These are phyloP conservation scores for Diplosphaera chodatii DNA, from an alignment of 139 green algal genomes.

Conservation along the genomic window DNA sequence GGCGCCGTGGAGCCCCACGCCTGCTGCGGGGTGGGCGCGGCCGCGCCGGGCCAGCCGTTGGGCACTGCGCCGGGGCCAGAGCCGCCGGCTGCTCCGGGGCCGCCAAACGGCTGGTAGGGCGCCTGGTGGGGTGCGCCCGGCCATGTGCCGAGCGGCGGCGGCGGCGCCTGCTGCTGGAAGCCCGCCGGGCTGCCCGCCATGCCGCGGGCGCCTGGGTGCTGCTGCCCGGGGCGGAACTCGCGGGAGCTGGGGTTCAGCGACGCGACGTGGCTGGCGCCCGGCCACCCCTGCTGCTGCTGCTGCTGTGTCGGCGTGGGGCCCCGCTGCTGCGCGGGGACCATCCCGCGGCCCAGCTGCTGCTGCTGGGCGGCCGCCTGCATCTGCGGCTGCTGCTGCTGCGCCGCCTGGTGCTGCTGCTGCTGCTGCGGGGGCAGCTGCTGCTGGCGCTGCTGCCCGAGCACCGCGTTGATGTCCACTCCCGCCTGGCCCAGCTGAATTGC, in stretches of 20 bases:
- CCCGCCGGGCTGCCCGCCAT: background rate
- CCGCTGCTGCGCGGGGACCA: too few species aligned
- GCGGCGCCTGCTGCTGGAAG: background rate
- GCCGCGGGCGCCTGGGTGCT: background rate
- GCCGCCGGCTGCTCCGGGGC: too few species aligned
- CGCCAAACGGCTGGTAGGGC: background rate
- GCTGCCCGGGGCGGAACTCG: background rate
- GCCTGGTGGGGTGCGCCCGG: too few species aligned
- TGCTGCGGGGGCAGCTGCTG: background rate
- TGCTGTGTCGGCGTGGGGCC: too few species aligned
- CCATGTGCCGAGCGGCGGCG: too few species aligned
- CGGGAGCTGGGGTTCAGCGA: background rate
- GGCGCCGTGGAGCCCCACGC: too few species aligned
- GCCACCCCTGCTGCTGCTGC: background rate
- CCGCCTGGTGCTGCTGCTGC: background rate
- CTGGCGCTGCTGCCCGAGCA: background rate
- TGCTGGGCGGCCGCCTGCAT: too few species aligned
- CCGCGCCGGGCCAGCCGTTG: background rate
- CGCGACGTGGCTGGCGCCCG: background rate
- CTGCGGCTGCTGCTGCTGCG: background rate
- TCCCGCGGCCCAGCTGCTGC: background rate
- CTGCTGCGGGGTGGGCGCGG: too few species aligned
- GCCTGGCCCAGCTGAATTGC: background rate
- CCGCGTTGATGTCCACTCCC: background rate
- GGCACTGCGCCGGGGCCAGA: too few species aligned